Percentiles rank a stretch among this genome's conserved stretches.
These are phyloP conservation scores for Elsinoe fawcettii DNA, from an alignment of 2,329 filamentous ascomycete genomes.

Conservation along the genomic window DNA sequence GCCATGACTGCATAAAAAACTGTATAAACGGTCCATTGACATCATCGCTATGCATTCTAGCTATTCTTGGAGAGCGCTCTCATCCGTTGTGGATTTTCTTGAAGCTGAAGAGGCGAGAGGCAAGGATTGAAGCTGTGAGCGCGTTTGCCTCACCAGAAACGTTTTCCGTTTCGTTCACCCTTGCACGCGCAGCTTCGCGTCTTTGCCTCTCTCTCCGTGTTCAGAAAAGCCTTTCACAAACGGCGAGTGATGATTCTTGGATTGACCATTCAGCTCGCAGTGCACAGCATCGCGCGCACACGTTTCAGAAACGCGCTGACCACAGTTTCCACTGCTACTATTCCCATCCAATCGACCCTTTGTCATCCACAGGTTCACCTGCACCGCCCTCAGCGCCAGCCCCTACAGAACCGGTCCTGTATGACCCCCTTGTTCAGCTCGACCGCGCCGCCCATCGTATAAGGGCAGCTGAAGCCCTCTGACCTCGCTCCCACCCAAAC, in stretches of 20 bases:
- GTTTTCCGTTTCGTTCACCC: neutral
- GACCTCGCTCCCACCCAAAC: neutral
- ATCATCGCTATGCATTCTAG: neutral
- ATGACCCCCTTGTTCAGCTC: neutral
- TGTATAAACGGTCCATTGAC: neutral
- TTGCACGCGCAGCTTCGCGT: conserved; percentile 1
- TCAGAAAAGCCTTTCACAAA: neutral
- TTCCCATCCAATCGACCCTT: neutral
- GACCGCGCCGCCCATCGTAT: neutral
- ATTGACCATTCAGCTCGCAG: neutral
- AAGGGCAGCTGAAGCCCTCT: neutral
- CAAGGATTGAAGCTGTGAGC: neutral
- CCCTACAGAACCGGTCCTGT: neutral
- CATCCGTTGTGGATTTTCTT: neutral
- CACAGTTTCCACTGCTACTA: neutral
- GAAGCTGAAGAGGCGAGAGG: neutral
- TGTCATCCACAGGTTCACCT: neutral
- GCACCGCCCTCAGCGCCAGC: neutral
- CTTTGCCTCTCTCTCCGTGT: neutral
- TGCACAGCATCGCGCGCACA: neutral
- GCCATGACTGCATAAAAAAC: neutral
- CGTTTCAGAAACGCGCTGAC: neutral
- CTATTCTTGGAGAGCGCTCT: neutral
- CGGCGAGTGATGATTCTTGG: neutral
- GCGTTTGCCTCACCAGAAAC: neutral